phyloP scores from a whole-genome alignment of 805 yeast species.

The Starmerella kuoi region DNA sequence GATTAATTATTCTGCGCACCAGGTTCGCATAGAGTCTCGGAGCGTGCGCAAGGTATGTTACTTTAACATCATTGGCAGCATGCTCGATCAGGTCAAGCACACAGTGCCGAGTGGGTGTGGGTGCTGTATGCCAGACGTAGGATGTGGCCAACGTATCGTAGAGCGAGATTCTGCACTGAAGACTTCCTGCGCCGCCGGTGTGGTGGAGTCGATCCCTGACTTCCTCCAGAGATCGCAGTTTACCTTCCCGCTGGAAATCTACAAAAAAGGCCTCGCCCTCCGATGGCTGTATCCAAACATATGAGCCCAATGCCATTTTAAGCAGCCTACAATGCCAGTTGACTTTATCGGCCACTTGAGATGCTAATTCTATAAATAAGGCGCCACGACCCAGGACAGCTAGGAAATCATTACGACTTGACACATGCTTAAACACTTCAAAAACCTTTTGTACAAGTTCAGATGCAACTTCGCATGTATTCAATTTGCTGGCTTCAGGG shows the following conservation, averaged over 20 bases:
- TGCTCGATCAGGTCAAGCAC: conserved; percentile 20
- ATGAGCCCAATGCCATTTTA: conserved; percentile 15
- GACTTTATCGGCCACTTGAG: conserved; percentile 1
- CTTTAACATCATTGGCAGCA: conserved; percentile 16
- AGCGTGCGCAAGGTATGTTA: conserved; percentile 6
- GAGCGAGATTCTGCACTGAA: conserved; percentile 19
- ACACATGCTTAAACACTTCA: conserved; percentile 6
- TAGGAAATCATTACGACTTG: conserved; percentile 13
- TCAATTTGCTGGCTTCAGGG: not conserved
- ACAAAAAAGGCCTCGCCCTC: conserved; percentile 16
- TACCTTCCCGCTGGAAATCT: conserved; percentile 20
- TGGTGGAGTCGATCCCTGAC: conserved; percentile 17
- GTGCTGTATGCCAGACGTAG: conserved; percentile 20
- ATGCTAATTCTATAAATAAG: conserved; percentile 13
- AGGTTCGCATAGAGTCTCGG: conserved; percentile 15
- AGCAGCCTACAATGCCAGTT: conserved; percentile 15
- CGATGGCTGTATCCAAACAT: conserved; percentile 13
- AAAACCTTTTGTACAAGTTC: conserved; percentile 8
- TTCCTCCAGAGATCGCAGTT: conserved; percentile 18
- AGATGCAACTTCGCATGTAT: not conserved
- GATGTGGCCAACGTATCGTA: conserved; percentile 18
- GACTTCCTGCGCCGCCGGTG: conserved; percentile 4
- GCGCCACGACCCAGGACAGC: conserved; percentile 15
- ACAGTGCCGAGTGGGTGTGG: conserved; percentile 16
- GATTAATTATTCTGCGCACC: conserved; percentile 16